Evolutionary conservation across 2,329 filamentous ascomycete genomes (phyloP).

Genomic region (Lasiodiplodia citricola): DNA sequence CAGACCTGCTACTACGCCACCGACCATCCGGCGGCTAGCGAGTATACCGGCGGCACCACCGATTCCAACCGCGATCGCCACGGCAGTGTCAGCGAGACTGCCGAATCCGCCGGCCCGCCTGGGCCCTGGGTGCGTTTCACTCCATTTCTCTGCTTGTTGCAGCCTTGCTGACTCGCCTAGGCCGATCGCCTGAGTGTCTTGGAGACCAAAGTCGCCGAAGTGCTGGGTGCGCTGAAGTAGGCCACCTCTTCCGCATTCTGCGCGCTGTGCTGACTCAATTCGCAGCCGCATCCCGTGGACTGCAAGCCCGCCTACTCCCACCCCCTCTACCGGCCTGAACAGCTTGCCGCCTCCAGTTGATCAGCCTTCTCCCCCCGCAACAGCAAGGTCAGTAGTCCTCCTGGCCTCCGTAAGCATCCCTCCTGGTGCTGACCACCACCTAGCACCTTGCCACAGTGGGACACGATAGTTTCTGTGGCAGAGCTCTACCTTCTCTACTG

Average conservation of each 20-base stretch:
- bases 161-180: not conserved
- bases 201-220: slow-evolving; percentile 20
- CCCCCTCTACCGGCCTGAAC: not conserved
- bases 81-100: not conserved
- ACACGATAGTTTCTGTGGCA: slow-evolving; percentile 36
- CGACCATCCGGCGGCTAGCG: slow-evolving; percentile 43
- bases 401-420: no score
- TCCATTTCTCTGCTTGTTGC: no score
- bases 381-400: slow-evolving; percentile 2
- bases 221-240: slow-evolving; percentile 14
- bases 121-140: not conserved
- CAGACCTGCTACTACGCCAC: slow-evolving; percentile 45
- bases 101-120: not conserved
- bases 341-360: not conserved
- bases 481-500: slow-evolving; percentile 55
- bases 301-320: slow-evolving; percentile 7
- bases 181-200: slow-evolving; percentile 15
- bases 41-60: not conserved
- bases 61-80: not conserved
- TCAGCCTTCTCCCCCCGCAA: slow-evolving; percentile 1
- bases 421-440: not conserved
- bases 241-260: not conserved
- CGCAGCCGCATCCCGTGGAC: slow-evolving; percentile 19
- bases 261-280: not conserved
- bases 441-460: slow-evolving; percentile 6